Conservation (phyloP, 148 eudicot genomes). For the Arctostaphylos glauca region DNA sequence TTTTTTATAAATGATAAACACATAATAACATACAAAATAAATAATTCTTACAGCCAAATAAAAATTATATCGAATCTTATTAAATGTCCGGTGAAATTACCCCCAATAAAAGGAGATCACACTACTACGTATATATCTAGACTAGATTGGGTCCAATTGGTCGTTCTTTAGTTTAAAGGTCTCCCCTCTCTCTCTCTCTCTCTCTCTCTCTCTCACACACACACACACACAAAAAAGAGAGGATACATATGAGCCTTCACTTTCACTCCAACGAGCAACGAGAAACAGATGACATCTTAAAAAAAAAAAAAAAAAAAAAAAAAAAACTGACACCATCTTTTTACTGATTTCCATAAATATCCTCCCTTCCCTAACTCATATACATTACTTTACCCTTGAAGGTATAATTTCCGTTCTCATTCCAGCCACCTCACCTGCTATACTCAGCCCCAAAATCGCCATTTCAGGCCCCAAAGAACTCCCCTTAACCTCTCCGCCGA, state of each 20-base stretch:
- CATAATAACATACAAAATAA: too few relatives aligned
- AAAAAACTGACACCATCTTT: not conserved
- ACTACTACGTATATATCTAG: too few relatives aligned
- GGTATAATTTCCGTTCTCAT: not conserved
- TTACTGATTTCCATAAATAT: slow-evolving; percentile 2
- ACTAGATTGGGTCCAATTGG: too few relatives aligned
- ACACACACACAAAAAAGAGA: too few relatives aligned
- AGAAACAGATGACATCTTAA: not conserved
- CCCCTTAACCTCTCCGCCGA: not conserved
- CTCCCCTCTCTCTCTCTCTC: too few relatives aligned
- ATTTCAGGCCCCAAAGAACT: not conserved
- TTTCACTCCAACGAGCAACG: not conserved
- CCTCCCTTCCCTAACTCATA: slow-evolving; percentile 1
- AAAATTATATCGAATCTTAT: too few relatives aligned
- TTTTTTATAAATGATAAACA: too few relatives aligned
- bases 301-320: not conserved
- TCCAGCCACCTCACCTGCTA: slow-evolving; percentile 7
- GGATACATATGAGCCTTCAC: not conserved
- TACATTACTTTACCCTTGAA: not conserved
- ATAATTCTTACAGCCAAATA: too few relatives aligned
- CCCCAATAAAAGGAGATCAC: too few relatives aligned
- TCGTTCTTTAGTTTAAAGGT: too few relatives aligned
- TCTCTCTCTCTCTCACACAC: not conserved
- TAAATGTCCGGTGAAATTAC: too few relatives aligned
- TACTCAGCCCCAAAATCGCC: slow-evolving; percentile 18